Evolutionary conservation across 306 rosid genomes (phyloP).

Genomic region (Vicia faba): DNA sequence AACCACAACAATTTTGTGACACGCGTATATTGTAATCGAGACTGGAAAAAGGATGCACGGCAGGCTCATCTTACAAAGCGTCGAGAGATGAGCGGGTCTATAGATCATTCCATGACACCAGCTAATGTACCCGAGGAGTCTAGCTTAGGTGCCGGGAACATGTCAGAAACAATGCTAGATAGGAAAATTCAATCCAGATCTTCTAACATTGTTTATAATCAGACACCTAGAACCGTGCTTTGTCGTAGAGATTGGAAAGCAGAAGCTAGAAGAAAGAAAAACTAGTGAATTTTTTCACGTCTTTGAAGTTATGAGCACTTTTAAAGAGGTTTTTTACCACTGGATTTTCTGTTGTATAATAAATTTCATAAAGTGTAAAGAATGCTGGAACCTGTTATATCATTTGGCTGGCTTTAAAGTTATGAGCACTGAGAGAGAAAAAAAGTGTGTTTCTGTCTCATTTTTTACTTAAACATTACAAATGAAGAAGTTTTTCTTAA

Average conservation of each 20-base stretch:
- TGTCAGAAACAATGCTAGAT: constrained; percentile 39
- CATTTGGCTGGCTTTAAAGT: constrained; percentile 29
- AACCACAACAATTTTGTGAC: constrained; percentile 41
- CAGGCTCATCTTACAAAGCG: constrained; percentile 47
- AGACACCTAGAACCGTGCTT: constrained; percentile 44
- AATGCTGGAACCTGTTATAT: constrained; percentile 29
- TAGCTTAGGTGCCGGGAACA: constrained; percentile 38
- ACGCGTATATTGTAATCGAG: constrained; percentile 57
- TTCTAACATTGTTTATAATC: constrained; percentile 38
- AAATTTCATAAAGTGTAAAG: constrained; percentile 35
- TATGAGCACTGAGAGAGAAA: neutral
- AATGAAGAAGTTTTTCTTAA: too few species aligned
- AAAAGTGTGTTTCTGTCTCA: constrained; percentile 13
- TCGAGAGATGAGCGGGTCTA: constrained; percentile 46
- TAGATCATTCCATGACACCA: constrained; percentile 36
- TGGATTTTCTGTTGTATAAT: constrained; percentile 36
- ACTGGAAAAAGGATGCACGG: constrained; percentile 95
- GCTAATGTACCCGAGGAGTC: constrained; percentile 42
- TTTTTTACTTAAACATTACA: constrained; percentile 23
- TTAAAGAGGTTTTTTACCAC: neutral
- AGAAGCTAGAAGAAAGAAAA: constrained; percentile 81
- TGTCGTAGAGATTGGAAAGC: constrained; percentile 90
- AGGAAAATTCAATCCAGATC: constrained; percentile 40
- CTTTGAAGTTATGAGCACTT: neutral
- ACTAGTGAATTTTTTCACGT: constrained; percentile 35